These are phyloP conservation scores for Coccomyxa sp. DNA, from an alignment of 139 green algal genomes.

Conservation along the genomic window DNA sequence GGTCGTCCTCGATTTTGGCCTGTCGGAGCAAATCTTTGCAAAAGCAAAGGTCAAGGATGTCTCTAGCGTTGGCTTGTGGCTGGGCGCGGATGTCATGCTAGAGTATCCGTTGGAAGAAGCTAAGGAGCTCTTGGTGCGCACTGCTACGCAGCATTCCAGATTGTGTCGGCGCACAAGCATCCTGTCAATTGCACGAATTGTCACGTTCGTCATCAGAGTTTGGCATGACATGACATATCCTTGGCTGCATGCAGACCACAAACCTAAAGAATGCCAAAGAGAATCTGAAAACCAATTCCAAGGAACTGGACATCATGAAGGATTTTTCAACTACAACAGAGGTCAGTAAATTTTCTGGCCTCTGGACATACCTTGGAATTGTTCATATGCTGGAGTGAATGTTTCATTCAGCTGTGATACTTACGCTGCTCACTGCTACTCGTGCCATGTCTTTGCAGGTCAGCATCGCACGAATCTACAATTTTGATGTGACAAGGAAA, in stretches of 20 bases:
- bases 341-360: constrained; percentile 12
- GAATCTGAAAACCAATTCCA: constrained; percentile 34
- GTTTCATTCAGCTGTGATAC: background rate
- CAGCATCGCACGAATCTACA: constrained; percentile 77
- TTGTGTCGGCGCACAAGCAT: too few relatives aligned
- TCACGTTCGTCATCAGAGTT: too few relatives aligned
- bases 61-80: constrained; percentile 63
- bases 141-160: too few relatives aligned
- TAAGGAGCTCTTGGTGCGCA: constrained; percentile 28
- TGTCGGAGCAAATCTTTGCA: constrained; percentile 62
- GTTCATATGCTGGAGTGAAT: background rate
- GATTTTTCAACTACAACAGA: constrained; percentile 70
- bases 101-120: constrained; percentile 70
- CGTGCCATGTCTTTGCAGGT: constrained; percentile 33
- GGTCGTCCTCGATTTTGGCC: constrained; percentile 51
- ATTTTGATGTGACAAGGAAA: constrained; percentile 60
- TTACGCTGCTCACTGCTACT: background rate
- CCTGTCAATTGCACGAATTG: too few relatives aligned
- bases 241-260: constrained; percentile 13
- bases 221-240: too few relatives aligned
- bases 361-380: background rate
- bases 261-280: constrained; percentile 41
- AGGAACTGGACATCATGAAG: constrained; percentile 51
- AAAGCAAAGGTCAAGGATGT: constrained; percentile 44
- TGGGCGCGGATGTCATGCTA: constrained; percentile 80